Conservation (phyloP, 164 flowering plant species). For the Magnolia officinalis region DNA sequence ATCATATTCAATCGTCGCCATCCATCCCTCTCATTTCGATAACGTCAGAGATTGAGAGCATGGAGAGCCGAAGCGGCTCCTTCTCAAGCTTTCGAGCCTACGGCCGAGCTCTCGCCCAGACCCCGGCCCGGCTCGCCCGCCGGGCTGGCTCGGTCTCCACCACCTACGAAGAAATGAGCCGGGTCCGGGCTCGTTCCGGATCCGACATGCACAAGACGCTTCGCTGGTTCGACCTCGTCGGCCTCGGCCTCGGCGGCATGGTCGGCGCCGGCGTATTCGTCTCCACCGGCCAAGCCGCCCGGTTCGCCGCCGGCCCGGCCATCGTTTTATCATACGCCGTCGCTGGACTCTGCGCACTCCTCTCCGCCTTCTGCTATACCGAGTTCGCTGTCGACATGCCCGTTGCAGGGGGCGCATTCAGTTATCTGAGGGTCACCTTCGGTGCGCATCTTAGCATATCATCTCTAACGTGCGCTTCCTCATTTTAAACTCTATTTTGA, state of each 20-base stretch:
- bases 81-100: conserved; percentile 51
- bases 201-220: conserved; percentile 49
- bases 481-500: neutral
- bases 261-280: conserved; percentile 91
- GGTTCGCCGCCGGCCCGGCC: conserved; percentile 63
- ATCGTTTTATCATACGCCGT: conserved; percentile 74
- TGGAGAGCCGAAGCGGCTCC: conserved; percentile 24
- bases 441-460: conserved; percentile 35
- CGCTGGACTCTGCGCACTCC: conserved; percentile 85
- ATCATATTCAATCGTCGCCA: neutral
- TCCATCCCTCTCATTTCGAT: neutral
- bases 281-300: conserved; percentile 61
- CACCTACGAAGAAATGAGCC: conserved; percentile 61
- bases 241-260: conserved; percentile 86
- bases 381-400: conserved; percentile 95
- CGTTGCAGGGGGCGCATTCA: conserved; percentile 95
- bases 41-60: neutral
- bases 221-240: conserved; percentile 74
- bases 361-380: conserved; percentile 90
- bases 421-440: conserved; percentile 80
- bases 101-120: conserved; percentile 43
- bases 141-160: conserved; percentile 65
- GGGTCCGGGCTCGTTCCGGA: conserved; percentile 57
- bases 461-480: neutral
- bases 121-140: conserved; percentile 44